phyloP scores from a whole-genome alignment of 2,329 filamentous ascomycete genomes.

The Hypoxylon sp. region DNA sequence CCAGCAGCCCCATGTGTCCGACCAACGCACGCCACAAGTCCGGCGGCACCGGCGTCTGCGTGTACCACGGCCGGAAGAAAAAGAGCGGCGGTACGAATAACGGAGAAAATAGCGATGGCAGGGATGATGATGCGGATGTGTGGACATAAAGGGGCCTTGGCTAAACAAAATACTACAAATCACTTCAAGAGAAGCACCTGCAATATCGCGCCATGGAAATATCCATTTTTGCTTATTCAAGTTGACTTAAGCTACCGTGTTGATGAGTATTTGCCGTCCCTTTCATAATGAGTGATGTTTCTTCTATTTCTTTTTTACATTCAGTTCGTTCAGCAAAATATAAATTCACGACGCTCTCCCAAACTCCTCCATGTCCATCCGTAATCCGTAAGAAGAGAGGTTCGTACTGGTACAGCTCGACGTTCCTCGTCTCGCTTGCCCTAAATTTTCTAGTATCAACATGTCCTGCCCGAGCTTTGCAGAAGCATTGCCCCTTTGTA shows the following conservation, averaged over 20 bases:
- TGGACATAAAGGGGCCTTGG: constrained; percentile 25
- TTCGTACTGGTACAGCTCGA: constrained; percentile 1
- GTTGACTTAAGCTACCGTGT: background rate
- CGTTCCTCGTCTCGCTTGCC: too few species aligned
- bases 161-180: background rate
- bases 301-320: constrained; percentile 2
- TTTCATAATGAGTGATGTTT: constrained; percentile 20
- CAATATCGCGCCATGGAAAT: background rate
- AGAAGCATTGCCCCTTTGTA: background rate
- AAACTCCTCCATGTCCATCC: background rate
- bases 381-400: background rate
- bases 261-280: background rate
- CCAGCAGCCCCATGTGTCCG: constrained; percentile 64
- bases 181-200: too few species aligned
- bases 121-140: constrained; percentile 18
- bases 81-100: constrained; percentile 18
- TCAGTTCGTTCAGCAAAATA: background rate
- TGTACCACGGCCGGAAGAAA: constrained; percentile 60
- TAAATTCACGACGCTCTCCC: constrained; percentile 2
- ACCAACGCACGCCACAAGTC: constrained; percentile 59
- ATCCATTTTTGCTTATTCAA: background rate
- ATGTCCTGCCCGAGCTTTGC: constrained; percentile 10
- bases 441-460: background rate
- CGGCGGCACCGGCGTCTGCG: constrained; percentile 62
- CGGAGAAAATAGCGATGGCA: constrained; percentile 37